These are phyloP conservation scores for Annulohypoxylon bovei DNA, from an alignment of 495 filamentous ascomycete genomes.

Conservation along the genomic window DNA sequence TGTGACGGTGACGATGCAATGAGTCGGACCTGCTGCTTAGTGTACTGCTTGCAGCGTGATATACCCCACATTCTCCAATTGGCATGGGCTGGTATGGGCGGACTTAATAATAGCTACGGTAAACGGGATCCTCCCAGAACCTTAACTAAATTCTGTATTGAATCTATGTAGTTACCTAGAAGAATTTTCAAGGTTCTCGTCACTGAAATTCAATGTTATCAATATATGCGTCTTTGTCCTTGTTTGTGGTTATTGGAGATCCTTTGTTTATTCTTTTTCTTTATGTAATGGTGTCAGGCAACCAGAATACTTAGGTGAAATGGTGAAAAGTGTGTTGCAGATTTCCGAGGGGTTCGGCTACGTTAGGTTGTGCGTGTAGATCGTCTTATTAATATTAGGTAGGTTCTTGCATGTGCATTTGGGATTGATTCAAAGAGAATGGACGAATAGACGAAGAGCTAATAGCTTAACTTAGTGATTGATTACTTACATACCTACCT, in stretches of 20 bases:
- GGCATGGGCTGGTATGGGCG: slow-evolving; percentile 5
- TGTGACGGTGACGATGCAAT: slow-evolving; percentile 23
- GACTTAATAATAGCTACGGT: slow-evolving; percentile 2
- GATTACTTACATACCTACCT: background rate
- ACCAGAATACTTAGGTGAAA: background rate
- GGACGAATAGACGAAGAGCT: background rate
- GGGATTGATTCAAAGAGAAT: slow-evolving; percentile 3
- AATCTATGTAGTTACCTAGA: no score
- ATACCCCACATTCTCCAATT: slow-evolving; percentile 40
- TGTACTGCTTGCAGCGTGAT: slow-evolving; percentile 18
- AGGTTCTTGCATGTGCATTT: slow-evolving; percentile 17
- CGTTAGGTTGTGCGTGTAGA: slow-evolving; percentile 3
- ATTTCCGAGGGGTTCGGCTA: slow-evolving; percentile 16
- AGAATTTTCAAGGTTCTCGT: background rate
- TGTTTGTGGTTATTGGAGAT: background rate
- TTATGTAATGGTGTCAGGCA: background rate
- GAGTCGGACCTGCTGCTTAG: slow-evolving; percentile 26
- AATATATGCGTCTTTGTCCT: background rate
- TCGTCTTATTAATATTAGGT: slow-evolving; percentile 12
- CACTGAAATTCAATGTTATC: background rate
- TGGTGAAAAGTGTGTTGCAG: background rate
- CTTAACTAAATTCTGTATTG: background rate
- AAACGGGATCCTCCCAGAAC: background rate
- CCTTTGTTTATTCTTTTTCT: no score
- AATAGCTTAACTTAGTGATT: background rate